Evolutionary conservation across 2,329 filamentous ascomycete genomes (phyloP).

Genomic region (Dactylonectria macrodidyma): DNA sequence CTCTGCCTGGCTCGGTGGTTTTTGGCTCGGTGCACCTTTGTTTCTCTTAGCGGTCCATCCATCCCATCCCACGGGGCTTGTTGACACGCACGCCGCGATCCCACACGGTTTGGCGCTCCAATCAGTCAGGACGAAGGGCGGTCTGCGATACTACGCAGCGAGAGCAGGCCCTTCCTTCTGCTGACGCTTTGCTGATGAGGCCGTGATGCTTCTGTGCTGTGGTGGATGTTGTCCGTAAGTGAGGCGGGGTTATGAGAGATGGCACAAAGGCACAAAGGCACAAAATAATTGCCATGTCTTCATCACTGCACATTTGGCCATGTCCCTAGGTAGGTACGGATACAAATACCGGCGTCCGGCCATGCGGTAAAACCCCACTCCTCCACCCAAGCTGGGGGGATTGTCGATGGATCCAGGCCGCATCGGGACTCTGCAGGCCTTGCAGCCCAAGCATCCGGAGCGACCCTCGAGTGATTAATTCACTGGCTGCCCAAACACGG

Average conservation of each 20-base stretch:
- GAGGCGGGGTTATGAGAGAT: no score
- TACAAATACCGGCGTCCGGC: conserved; percentile 1
- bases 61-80: background rate
- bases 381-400: background rate
- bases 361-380: conserved; percentile 16
- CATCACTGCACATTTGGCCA: no score
- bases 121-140: no score
- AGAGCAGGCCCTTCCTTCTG: no score
- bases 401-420: conserved; percentile 29
- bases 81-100: background rate
- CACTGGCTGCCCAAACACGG: conserved; percentile 2
- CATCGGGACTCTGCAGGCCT: conserved; percentile 16
- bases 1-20: no score
- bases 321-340: no score
- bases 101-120: background rate
- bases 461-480: background rate
- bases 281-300: no score
- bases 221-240: no score
- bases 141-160: no score
- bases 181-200: no score
- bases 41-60: background rate
- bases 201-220: no score
- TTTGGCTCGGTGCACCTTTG: background rate
- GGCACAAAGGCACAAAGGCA: no score
- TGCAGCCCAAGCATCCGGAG: conserved; percentile 21